phyloP scores from a whole-genome alignment of 2,329 filamentous ascomycete species.

The Aspergillus arachidicola region DNA sequence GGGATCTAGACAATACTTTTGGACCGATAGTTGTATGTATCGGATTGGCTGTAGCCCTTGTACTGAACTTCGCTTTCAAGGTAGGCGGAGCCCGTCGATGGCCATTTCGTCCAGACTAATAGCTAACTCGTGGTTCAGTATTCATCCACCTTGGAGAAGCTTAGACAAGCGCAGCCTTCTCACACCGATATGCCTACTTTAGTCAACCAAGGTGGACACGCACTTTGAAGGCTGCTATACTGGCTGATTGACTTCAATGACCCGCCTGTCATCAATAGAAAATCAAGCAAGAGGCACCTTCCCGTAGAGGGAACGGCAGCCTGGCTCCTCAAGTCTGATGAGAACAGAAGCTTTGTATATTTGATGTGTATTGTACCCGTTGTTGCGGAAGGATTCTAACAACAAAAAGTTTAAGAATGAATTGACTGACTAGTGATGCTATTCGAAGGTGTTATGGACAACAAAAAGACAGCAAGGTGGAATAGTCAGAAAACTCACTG shows the following conservation, averaged over 20 bases:
- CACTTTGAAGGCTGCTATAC: conserved; percentile 11
- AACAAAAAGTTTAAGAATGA: neutral
- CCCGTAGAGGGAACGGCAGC: neutral
- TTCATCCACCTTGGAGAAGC: conserved; percentile 28
- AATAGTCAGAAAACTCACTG: neutral
- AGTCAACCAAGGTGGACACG: conserved; percentile 27
- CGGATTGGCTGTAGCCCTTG: conserved; percentile 74
- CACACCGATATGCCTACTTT: conserved; percentile 8
- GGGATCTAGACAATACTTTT: conserved; percentile 86
- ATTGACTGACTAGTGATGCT: neutral
- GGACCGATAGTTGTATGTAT: conserved; percentile 83
- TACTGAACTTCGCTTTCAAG: conserved; percentile 88
- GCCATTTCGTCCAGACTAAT: neutral
- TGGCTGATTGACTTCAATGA: neutral
- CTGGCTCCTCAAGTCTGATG: neutral
- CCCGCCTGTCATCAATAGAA: neutral
- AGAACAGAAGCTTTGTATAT: neutral
- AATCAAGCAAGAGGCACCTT: no score
- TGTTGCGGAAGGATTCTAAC: neutral
- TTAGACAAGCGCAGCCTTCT: conserved; percentile 18
- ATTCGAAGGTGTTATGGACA: neutral
- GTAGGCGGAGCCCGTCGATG: conserved; percentile 26
- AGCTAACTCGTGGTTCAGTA: conserved; percentile 31
- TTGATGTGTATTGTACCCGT: neutral
- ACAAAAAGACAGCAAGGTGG: neutral